These are phyloP conservation scores for Malus hybrid DNA, from an alignment of 331 rosid species.

Conservation along the genomic window DNA sequence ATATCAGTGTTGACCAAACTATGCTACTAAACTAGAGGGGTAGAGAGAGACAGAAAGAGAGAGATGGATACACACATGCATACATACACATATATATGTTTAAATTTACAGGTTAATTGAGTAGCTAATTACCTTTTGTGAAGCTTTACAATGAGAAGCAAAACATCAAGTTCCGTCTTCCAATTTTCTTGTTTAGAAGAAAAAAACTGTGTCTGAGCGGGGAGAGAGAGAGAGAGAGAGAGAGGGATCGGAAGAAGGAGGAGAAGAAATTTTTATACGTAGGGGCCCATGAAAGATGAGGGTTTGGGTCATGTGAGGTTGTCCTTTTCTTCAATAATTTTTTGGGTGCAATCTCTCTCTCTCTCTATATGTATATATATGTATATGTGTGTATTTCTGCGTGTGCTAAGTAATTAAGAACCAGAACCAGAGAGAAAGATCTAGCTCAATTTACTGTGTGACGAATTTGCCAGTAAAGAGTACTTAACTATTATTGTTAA, in stretches of 20 bases:
- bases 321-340: constrained; percentile 45
- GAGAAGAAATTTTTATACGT: constrained; percentile 23
- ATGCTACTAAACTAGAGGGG: background rate
- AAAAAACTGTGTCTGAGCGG: background rate
- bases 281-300: constrained; percentile 59
- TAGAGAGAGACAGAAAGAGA: background rate
- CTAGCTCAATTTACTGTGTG: background rate
- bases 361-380: background rate
- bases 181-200: background rate
- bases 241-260: constrained; percentile 2
- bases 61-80: background rate
- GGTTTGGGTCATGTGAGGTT: constrained; percentile 59
- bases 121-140: background rate
- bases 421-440: background rate
- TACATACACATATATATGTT: too few relatives aligned
- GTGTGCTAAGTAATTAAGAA: background rate
- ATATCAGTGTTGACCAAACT: background rate
- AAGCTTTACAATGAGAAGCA: background rate
- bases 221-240: background rate
- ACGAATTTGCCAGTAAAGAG: background rate
- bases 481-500: background rate
- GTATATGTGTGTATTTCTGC: background rate
- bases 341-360: background rate
- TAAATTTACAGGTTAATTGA: background rate
- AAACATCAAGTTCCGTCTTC: background rate